Conservation (phyloP, 2,329 filamentous ascomycete species). For the Ophiostoma tasmaniense region DNA sequence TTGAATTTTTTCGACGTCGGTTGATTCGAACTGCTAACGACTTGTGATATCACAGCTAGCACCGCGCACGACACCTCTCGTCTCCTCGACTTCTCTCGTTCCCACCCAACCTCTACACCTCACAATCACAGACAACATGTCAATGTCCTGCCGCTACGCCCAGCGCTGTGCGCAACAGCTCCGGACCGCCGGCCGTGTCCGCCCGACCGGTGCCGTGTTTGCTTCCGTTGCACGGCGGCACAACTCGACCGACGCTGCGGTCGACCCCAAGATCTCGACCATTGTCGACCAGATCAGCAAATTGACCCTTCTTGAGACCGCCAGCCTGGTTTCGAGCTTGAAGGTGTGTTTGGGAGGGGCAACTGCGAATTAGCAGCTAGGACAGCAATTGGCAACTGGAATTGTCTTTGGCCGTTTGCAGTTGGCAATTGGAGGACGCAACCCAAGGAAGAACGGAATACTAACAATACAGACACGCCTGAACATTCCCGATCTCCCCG, state of each 20-base stretch:
- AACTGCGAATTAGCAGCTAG: neutral
- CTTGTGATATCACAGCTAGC: neutral
- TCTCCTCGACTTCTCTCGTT: neutral
- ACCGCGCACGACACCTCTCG: neutral
- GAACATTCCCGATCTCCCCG: constrained; percentile 95
- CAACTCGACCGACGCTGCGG: constrained; percentile 73
- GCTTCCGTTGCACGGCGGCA: constrained; percentile 60
- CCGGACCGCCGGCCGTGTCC: constrained; percentile 40
- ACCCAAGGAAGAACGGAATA: too few species aligned
- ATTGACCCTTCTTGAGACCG: constrained; percentile 95
- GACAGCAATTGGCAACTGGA: neutral
- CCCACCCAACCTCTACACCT: neutral
- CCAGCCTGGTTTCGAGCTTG: constrained; percentile 85
- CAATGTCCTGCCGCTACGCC: constrained; percentile 53
- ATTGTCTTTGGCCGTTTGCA: neutral
- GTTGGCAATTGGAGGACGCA: neutral
- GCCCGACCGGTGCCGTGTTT: constrained; percentile 36
- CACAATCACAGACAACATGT: constrained; percentile 38
- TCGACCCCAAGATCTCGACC: constrained; percentile 81
- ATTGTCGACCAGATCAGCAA: constrained; percentile 99
- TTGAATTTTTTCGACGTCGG: constrained; percentile 16
- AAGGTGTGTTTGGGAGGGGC: constrained; percentile 56
- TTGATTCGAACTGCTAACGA: constrained; percentile 7
- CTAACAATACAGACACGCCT: constrained; percentile 59
- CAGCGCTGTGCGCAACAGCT: constrained; percentile 57